Evolutionary conservation across 805 yeast genomes (phyloP).

Genomic region (Saccharomycopsis fodiens): DNA sequence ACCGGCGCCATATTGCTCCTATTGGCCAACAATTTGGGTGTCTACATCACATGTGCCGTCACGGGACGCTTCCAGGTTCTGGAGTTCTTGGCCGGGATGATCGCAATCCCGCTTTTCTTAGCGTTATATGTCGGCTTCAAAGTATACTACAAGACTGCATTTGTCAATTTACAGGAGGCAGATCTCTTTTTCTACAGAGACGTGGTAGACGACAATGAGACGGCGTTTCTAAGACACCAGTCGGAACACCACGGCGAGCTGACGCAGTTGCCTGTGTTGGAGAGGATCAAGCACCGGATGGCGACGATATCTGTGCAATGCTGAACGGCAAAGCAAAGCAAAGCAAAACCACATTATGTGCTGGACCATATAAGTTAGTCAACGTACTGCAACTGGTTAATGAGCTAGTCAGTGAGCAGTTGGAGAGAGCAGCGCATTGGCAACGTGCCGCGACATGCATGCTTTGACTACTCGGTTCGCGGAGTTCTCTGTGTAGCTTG

Average conservation of each 20-base stretch:
- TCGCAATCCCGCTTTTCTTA: conserved; percentile 47
- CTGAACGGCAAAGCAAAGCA: too few relatives aligned
- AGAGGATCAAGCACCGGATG: background rate
- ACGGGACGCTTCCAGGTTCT: conserved; percentile 43
- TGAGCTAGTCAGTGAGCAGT: too few relatives aligned
- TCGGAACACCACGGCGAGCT: background rate
- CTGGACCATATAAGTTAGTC: too few relatives aligned
- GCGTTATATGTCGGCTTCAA: conserved; percentile 30
- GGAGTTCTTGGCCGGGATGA: conserved; percentile 70
- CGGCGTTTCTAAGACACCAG: conserved; percentile 5
- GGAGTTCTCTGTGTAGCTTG: too few relatives aligned
- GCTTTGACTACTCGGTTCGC: too few relatives aligned
- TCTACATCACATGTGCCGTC: conserved; percentile 46
- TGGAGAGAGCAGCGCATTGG: too few relatives aligned
- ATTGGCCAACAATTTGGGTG: conserved; percentile 65
- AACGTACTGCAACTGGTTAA: too few relatives aligned
- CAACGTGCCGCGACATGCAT: too few relatives aligned
- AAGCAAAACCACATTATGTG: too few relatives aligned
- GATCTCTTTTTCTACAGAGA: conserved; percentile 39
- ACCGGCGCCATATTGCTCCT: conserved; percentile 46
- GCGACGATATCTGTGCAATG: background rate
- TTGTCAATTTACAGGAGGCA: conserved; percentile 27
- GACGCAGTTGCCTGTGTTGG: background rate
- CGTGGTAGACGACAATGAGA: conserved; percentile 38
- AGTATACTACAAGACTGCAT: conserved; percentile 21